Percentiles rank a stretch among this genome's conserved stretches.
Conservation (phyloP, 306 rosid genomes). For the Hippophae gyantsensis region DNA sequence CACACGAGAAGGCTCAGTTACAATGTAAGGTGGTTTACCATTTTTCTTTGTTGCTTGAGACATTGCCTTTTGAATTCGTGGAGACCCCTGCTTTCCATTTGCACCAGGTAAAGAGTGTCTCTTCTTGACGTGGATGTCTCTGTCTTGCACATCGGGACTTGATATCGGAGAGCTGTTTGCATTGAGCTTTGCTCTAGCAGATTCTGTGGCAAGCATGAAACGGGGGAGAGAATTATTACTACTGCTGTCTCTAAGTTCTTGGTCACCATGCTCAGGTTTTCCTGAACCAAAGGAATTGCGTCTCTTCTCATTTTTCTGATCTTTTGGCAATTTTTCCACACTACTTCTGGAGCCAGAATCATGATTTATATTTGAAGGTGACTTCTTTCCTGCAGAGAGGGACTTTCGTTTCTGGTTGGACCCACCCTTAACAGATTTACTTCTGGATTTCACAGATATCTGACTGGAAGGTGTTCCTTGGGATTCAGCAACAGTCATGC, state of each 20-base stretch:
- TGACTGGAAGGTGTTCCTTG: slow-evolving; percentile 94
- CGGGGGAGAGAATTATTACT: slow-evolving; percentile 59
- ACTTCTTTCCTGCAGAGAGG: slow-evolving; percentile 37
- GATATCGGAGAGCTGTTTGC: slow-evolving; percentile 75
- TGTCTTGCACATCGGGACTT: slow-evolving; percentile 86
- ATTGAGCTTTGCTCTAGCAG: slow-evolving; percentile 81
- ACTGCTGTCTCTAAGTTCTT: slow-evolving; percentile 55
- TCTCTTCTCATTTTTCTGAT: slow-evolving; percentile 54
- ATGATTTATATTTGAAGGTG: slow-evolving; percentile 47
- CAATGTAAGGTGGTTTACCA: slow-evolving; percentile 29
- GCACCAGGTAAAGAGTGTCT: slow-evolving; percentile 85
- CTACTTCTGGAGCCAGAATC: slow-evolving; percentile 53
- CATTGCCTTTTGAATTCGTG: slow-evolving; percentile 53
- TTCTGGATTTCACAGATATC: slow-evolving; percentile 51
- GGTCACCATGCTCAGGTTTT: slow-evolving; percentile 49
- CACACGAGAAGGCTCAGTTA: slow-evolving; percentile 15
- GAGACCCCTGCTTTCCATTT: slow-evolving; percentile 76
- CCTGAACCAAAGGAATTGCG: slow-evolving; percentile 63
- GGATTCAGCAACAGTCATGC: slow-evolving; percentile 57
- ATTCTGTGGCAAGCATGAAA: slow-evolving; percentile 95
- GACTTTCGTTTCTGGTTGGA: slow-evolving; percentile 36
- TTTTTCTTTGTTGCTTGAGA: slow-evolving; percentile 69
- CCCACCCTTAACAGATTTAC: slow-evolving; percentile 42
- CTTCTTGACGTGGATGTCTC: slow-evolving; percentile 55
- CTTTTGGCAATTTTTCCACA: slow-evolving; percentile 51